phyloP scores from a whole-genome alignment of 495 filamentous ascomycete species.

The Aspergillus nanangensis region DNA sequence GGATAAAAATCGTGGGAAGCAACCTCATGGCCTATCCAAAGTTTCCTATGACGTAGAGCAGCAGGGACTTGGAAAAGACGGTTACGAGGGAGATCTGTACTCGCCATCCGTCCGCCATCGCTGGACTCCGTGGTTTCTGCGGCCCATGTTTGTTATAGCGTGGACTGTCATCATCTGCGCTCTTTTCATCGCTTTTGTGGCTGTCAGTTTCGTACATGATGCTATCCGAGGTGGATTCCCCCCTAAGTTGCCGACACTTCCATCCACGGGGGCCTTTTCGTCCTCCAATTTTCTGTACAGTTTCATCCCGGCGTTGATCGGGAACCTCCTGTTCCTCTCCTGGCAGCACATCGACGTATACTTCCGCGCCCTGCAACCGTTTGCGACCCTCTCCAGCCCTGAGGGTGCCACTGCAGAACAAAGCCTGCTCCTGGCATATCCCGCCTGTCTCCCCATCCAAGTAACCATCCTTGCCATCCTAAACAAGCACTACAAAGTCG shows the following conservation, averaged over 20 bases:
- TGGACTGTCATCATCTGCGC: conserved; percentile 60
- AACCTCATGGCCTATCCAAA: conserved; percentile 24
- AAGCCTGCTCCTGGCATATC: conserved; percentile 72
- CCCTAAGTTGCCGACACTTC: conserved; percentile 58
- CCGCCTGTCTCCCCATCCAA: conserved; percentile 58
- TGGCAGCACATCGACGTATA: conserved; percentile 74
- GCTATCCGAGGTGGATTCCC: conserved; percentile 64
- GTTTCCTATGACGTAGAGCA: conserved; percentile 42
- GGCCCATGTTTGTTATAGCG: conserved; percentile 54
- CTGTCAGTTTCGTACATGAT: conserved; percentile 72
- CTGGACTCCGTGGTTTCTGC: conserved; percentile 77
- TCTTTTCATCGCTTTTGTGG: conserved; percentile 66
- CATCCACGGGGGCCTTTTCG: conserved; percentile 65
- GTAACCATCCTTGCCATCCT: conserved; percentile 56
- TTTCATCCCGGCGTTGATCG: conserved; percentile 75
- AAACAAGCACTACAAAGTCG: conserved; percentile 67
- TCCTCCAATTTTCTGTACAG: conserved; percentile 83
- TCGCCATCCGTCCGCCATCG: conserved; percentile 50
- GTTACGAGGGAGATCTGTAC: conserved; percentile 39
- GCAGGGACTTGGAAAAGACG: conserved; percentile 26
- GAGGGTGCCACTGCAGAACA: conserved; percentile 61
- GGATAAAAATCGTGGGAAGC: conserved; percentile 25
- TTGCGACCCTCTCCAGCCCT: conserved; percentile 54
- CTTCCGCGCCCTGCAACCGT: conserved; percentile 72
- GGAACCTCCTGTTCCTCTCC: conserved; percentile 68